These are phyloP conservation scores for Ceratobasidium theobromae DNA, from an alignment of 1,284 basidiomycete genomes.

Conservation along the genomic window DNA sequence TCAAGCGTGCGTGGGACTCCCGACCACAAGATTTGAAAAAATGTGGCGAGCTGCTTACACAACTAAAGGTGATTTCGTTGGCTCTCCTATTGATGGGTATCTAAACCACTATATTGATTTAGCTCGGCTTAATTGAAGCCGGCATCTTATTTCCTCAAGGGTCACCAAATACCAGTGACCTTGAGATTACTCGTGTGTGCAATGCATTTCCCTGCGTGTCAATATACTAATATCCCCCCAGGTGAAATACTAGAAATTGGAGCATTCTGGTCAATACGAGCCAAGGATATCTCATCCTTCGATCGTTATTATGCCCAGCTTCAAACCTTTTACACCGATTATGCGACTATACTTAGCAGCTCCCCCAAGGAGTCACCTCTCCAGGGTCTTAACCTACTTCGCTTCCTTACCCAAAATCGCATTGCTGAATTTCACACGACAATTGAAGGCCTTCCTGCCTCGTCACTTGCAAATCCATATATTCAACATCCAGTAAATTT, in stretches of 20 bases:
- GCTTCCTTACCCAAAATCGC: constrained; percentile 91
- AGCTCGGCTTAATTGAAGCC: constrained; percentile 78
- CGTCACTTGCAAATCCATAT: constrained; percentile 74
- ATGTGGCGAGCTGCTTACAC: constrained; percentile 59
- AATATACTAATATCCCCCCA: constrained; percentile 42
- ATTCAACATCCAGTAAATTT: constrained; percentile 86
- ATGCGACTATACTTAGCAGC: constrained; percentile 65
- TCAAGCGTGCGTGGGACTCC: constrained; percentile 38
- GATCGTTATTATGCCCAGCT: constrained; percentile 94
- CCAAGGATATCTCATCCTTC: constrained; percentile 86
- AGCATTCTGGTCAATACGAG: constrained; percentile 88
- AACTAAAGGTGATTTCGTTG: constrained; percentile 63
- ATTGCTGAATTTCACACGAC: constrained; percentile 99
- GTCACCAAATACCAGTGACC: constrained; percentile 60
- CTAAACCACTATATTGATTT: constrained; percentile 26
- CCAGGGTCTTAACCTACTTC: constrained; percentile 90
- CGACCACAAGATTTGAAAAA: constrained; percentile 65
- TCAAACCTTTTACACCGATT: constrained; percentile 82
- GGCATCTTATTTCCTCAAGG: constrained; percentile 71
- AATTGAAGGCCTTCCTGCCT: constrained; percentile 87
- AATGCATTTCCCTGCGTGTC: neutral
- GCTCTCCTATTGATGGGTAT: neutral
- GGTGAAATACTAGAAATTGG: constrained; percentile 96
- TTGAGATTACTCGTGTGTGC: constrained; percentile 67
- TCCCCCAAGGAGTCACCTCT: constrained; percentile 88